phyloP scores from a whole-genome alignment of 2,329 filamentous ascomycete species.

The Fusarium mangiferae region DNA sequence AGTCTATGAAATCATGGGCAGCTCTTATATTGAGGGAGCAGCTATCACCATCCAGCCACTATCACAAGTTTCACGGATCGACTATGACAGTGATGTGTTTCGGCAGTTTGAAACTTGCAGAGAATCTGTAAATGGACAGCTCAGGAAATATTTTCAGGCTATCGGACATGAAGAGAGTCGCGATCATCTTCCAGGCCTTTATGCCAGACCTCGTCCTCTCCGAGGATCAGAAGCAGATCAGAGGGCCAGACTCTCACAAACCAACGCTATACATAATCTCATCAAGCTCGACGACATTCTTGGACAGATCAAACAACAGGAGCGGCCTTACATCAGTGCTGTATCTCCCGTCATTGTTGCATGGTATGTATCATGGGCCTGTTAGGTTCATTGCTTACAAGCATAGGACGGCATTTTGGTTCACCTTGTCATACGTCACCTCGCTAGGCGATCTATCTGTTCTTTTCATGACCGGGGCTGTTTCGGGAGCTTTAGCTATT shows the following conservation, averaged over 20 bases:
- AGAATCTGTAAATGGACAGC: neutral
- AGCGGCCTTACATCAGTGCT: neutral
- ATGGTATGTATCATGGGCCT: neutral
- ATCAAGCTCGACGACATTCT: neutral
- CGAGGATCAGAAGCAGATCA: accelerated
- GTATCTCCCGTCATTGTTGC: neutral
- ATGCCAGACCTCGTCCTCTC: accelerated
- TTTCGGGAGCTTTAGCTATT: accelerated
- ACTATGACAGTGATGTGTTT: neutral
- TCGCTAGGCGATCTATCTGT: accelerated
- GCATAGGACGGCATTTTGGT: neutral
- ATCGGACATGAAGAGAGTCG: accelerated
- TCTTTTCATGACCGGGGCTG: accelerated
- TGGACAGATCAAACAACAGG: neutral
- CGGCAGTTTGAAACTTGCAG: neutral
- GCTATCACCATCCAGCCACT: accelerated
- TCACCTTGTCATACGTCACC: neutral
- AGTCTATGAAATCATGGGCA: accelerated
- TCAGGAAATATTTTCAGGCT: neutral
- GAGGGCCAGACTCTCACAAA: accelerated
- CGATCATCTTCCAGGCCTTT: neutral
- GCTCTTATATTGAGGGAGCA: accelerated
- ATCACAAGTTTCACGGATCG: accelerated
- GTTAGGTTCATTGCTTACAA: neutral
- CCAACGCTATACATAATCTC: neutral